A percentile compares a stretch with the other conserved stretches of the same genome.
phyloP scores from a whole-genome alignment of 2,329 filamentous ascomycete species.

The Trichoderma guizhouense region DNA sequence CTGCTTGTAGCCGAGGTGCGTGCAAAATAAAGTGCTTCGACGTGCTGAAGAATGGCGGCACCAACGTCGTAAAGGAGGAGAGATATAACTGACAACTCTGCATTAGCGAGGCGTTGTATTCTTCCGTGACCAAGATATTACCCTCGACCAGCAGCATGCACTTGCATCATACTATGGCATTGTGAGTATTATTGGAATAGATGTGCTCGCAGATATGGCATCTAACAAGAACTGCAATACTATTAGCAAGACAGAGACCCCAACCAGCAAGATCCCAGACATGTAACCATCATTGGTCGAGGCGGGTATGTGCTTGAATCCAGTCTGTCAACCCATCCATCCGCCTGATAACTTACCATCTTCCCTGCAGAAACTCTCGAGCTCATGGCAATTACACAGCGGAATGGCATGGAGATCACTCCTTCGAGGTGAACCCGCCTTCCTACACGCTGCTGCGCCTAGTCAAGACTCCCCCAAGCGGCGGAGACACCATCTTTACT shows the following conservation, averaged over 20 bases:
- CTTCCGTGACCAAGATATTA: constrained; percentile 36
- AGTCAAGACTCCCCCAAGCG: constrained; percentile 16
- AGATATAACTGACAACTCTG: neutral
- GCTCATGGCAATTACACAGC: constrained; percentile 9
- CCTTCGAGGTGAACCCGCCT: constrained; percentile 17
- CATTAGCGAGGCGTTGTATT: constrained; percentile 36
- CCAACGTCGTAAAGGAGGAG: neutral
- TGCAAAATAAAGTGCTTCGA: neutral
- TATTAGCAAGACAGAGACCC: constrained; percentile 18
- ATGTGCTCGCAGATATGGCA: neutral
- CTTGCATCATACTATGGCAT: constrained; percentile 27
- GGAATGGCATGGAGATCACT: constrained; percentile 17
- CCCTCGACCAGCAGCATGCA: constrained; percentile 37
- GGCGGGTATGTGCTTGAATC: constrained; percentile 1
- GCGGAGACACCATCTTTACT: constrained; percentile 18
- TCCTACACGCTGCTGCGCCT: constrained; percentile 16
- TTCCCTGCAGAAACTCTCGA: constrained; percentile 2
- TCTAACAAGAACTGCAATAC: neutral
- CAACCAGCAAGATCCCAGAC: constrained; percentile 17
- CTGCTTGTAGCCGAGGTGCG: constrained; percentile 37
- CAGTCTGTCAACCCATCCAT: neutral
- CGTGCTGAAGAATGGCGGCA: neutral
- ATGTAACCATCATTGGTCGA: constrained; percentile 20
- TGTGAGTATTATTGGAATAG: neutral
- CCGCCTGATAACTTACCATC: neutral